These are phyloP conservation scores for Acanthamoeba polyphaga DNA, from an alignment of 208 protist genomes.

Conservation along the genomic window DNA sequence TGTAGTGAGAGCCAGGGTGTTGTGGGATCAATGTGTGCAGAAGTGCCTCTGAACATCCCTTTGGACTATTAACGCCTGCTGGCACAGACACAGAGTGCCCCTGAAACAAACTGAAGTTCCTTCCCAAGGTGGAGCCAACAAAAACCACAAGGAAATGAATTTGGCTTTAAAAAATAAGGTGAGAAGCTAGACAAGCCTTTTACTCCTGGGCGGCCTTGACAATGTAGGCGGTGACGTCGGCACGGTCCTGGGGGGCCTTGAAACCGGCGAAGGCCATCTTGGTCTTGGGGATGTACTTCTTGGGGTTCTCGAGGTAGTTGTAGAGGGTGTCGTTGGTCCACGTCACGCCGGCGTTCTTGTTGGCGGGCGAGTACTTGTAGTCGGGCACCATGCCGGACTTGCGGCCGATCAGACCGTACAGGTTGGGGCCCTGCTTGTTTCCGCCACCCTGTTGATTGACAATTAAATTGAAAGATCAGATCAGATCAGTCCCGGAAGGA, in stretches of 20 bases:
- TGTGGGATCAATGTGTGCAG: too few species aligned
- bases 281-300: constrained; percentile 98
- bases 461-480: background rate
- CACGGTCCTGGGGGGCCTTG: constrained; percentile 95
- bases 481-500: background rate
- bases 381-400: constrained; percentile 94
- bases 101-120: too few species aligned
- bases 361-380: constrained; percentile 96
- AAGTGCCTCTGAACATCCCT: too few species aligned
- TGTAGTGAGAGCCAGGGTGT: too few species aligned
- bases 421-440: constrained; percentile 94
- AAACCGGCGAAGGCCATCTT: constrained; percentile 98
- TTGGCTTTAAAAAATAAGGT: too few species aligned
- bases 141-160: too few species aligned
- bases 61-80: too few species aligned
- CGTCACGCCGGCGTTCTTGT: constrained; percentile 92
- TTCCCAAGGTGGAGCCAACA: too few species aligned
- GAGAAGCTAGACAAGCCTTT: too few species aligned
- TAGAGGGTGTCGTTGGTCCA: constrained; percentile 96
- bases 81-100: too few species aligned
- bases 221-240: constrained; percentile 96
- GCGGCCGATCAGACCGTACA: constrained; percentile 93
- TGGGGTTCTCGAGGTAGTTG: constrained; percentile 97
- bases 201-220: constrained; percentile 83
- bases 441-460: constrained; percentile 89